Evolutionary conservation across 2,329 filamentous ascomycete genomes (phyloP), one percentile per base, ranked within the genome.

Genomic region (Neospermospora avenae): DNA sequence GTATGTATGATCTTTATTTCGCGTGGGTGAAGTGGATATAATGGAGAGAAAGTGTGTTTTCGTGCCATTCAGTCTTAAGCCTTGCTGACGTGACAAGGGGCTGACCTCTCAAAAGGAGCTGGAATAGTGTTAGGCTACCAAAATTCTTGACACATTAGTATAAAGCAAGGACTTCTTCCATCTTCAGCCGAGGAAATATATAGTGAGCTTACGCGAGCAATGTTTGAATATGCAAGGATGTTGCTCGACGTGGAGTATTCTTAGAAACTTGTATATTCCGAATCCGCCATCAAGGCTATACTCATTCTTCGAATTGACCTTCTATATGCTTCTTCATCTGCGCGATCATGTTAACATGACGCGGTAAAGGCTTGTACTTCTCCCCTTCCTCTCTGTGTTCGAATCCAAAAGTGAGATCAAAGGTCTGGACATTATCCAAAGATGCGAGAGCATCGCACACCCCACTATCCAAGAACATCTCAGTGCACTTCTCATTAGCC

Each of bases 291-390:
- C 6, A 34, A n/a, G 22, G 3, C 28, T 20, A 18, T n/a, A 4
- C 8, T 77, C 16, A 74, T 11, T 14, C 61, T 11, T 31, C 51
- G 7, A 45, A 63, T 24, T 65, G 64, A 1, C 44, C 39, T 46
- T 65, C 64, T 2, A 66, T 63, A 18, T 31, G 35, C n/a, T 48
- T 44, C 35, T 66, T 65, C 52, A 62, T 37, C 2, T 58, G 25
- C 11, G 39, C 18, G 11, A 61, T 31, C 57, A 66, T 52, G 18
- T 59, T 28, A n/a, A 59, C 31, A 41, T 65, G 45, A 18, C 39
- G 51, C 20, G 58, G 44, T 13, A 45, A 25, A 3, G 65, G 65
- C 14, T 51, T 49, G 42, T 67, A 64, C 18, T 48, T 34, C 2
- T 61, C 22, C 20, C 58, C 56, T n/a, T 56, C 54, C 7, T 54